Evolutionary conservation across 1,284 basidiomycete species (phyloP).

Genomic region (Fomitopsis palustris): DNA sequence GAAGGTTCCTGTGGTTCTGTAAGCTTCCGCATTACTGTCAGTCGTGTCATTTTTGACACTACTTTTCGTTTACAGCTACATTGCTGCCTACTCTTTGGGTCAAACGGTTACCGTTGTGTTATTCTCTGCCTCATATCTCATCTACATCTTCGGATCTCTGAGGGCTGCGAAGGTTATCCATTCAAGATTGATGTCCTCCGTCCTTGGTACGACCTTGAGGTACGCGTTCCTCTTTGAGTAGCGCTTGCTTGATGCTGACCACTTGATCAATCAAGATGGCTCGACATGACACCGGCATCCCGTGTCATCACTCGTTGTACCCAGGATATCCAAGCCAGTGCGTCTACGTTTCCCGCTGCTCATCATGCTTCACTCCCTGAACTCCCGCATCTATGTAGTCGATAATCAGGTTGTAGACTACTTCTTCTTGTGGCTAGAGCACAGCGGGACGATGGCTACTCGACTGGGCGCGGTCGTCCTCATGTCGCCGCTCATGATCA

Average conservation of each 20-base stretch:
- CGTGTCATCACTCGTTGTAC: slow-evolving; percentile 57
- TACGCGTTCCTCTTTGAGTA: slow-evolving; percentile 16
- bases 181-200: slow-evolving; percentile 45
- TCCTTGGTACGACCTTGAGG: slow-evolving; percentile 55
- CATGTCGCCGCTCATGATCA: slow-evolving; percentile 39
- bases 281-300: slow-evolving; percentile 55
- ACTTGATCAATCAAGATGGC: slow-evolving; percentile 32
- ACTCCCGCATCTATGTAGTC: slow-evolving; percentile 15
- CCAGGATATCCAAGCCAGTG: slow-evolving; percentile 47
- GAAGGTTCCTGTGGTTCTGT: slow-evolving; percentile 21
- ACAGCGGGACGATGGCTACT: slow-evolving; percentile 28
- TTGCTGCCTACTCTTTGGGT: slow-evolving; percentile 39
- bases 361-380: not conserved
- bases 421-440: slow-evolving; percentile 17
- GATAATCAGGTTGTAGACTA: slow-evolving; percentile 31
- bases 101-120: slow-evolving; percentile 27
- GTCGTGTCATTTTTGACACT: not conserved
- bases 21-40: slow-evolving; percentile 9
- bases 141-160: slow-evolving; percentile 39
- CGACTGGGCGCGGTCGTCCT: slow-evolving; percentile 35
- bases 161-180: slow-evolving; percentile 62
- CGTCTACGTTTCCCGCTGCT: not conserved
- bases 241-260: slow-evolving; percentile 14
- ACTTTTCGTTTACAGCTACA: slow-evolving; percentile 32
- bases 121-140: slow-evolving; percentile 25